A percentile compares a stretch with the other conserved stretches of the same genome.
Evolutionary conservation across 495 filamentous ascomycete species (phyloP).

Genomic region (Daldinia loculata): DNA sequence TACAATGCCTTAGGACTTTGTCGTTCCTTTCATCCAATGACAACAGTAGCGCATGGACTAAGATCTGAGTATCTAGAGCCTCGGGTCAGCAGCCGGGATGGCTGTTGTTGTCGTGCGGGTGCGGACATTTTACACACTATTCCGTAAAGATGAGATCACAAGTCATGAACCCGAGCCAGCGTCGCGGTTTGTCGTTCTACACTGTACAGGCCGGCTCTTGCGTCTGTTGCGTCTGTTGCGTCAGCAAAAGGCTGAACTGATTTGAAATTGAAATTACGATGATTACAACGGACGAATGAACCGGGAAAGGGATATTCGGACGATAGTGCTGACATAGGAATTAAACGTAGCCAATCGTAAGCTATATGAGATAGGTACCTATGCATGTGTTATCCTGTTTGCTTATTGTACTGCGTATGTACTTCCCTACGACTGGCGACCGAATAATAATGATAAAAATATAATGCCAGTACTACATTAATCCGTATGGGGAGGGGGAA

Average conservation of each 20-base stretch:
- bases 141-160: neutral
- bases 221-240: no score
- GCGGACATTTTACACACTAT: neutral
- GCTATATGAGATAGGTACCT: conserved; percentile 11
- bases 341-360: conserved; percentile 22
- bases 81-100: neutral
- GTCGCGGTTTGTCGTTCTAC: neutral
- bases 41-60: neutral
- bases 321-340: neutral
- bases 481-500: neutral
- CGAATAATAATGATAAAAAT: neutral
- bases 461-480: conserved; percentile 2
- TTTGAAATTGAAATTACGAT: conserved; percentile 1
- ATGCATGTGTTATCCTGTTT: conserved; percentile 12
- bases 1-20: neutral
- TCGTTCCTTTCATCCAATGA: neutral
- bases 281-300: neutral
- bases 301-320: conserved; percentile 5
- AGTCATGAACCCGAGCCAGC: neutral
- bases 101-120: neutral
- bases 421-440: neutral
- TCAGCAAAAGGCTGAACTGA: neutral
- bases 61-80: neutral
- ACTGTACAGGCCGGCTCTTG: neutral
- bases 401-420: neutral